Evolutionary conservation across 2,329 filamentous ascomycete genomes (phyloP).

Genomic region (Penicillium aurantiogriseum): DNA sequence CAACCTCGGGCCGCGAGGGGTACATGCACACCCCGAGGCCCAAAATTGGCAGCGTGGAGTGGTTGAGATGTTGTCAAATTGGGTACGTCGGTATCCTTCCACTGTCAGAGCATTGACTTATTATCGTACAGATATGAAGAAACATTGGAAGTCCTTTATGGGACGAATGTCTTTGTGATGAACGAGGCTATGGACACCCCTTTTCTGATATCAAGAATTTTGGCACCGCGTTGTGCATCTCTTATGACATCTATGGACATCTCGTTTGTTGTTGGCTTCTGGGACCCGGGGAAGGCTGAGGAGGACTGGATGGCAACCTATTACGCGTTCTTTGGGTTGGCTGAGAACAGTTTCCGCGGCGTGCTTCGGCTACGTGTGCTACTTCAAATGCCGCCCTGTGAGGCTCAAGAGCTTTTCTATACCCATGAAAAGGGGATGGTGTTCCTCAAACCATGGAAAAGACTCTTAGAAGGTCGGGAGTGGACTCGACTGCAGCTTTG

Average conservation of each 20-base stretch:
- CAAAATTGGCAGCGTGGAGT: neutral
- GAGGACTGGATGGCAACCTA: neutral
- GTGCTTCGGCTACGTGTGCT: neutral
- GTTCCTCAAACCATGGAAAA: neutral
- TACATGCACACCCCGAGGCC: neutral
- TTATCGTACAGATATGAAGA: neutral
- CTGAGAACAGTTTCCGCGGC: neutral
- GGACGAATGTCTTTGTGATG: neutral
- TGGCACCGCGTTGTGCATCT: neutral
- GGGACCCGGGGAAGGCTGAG: neutral
- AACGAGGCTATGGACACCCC: neutral
- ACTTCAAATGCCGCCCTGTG: neutral
- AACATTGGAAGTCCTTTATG: neutral
- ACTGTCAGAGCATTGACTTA: neutral
- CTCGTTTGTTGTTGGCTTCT: neutral
- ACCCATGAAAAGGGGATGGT: neutral
- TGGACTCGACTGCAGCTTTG: neutral
- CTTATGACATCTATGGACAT: neutral
- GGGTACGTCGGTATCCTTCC: neutral
- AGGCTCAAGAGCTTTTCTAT: neutral
- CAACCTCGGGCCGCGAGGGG: neutral
- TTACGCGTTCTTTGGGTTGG: neutral
- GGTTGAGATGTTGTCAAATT: neutral
- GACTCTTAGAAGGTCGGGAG: neutral
- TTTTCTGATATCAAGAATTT: neutral